Conservation (phyloP, 2,329 filamentous ascomycete genomes). For the Davidsoniella australis region DNA sequence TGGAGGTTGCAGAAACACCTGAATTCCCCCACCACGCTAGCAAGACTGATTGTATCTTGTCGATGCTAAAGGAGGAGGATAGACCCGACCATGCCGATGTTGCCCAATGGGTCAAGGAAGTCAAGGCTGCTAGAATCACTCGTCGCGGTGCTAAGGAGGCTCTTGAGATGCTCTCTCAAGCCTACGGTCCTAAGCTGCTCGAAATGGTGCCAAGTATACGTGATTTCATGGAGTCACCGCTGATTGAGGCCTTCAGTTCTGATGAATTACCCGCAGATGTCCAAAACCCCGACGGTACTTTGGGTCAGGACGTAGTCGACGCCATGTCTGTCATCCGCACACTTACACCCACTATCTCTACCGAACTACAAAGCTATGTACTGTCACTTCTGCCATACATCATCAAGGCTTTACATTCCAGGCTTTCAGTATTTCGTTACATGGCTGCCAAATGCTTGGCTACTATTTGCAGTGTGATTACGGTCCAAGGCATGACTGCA, state of each 20-base stretch:
- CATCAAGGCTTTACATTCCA: slow-evolving; percentile 72
- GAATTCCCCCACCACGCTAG: slow-evolving; percentile 74
- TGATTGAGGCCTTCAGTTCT: slow-evolving; percentile 55
- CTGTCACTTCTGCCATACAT: slow-evolving; percentile 71
- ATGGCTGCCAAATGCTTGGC: slow-evolving; percentile 95
- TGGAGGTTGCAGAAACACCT: slow-evolving; percentile 92
- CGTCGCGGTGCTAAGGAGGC: slow-evolving; percentile 87
- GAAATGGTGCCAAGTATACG: slow-evolving; percentile 71
- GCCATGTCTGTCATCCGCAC: slow-evolving; percentile 84
- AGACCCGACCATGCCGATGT: slow-evolving; percentile 83
- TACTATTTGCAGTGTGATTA: slow-evolving; percentile 92
- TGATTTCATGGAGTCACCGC: slow-evolving; percentile 63
- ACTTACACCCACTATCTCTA: slow-evolving; percentile 74
- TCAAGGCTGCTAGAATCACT: slow-evolving; percentile 75
- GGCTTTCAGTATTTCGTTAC: slow-evolving; percentile 83
- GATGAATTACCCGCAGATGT: slow-evolving; percentile 53
- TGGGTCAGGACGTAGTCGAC: slow-evolving; percentile 88
- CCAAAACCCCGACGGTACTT: slow-evolving; percentile 51
- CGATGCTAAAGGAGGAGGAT: slow-evolving; percentile 93
- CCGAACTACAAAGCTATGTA: slow-evolving; percentile 60
- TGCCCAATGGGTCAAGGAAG: slow-evolving; percentile 75
- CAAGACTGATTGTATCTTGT: slow-evolving; percentile 69
- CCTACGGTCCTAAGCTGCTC: slow-evolving; percentile 63
- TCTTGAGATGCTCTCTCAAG: slow-evolving; percentile 66
- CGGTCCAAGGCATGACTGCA: slow-evolving; percentile 87